Evolutionary conservation across 768 basidiomycete species (phyloP).

Genomic region (Suillus subalutaceus): DNA sequence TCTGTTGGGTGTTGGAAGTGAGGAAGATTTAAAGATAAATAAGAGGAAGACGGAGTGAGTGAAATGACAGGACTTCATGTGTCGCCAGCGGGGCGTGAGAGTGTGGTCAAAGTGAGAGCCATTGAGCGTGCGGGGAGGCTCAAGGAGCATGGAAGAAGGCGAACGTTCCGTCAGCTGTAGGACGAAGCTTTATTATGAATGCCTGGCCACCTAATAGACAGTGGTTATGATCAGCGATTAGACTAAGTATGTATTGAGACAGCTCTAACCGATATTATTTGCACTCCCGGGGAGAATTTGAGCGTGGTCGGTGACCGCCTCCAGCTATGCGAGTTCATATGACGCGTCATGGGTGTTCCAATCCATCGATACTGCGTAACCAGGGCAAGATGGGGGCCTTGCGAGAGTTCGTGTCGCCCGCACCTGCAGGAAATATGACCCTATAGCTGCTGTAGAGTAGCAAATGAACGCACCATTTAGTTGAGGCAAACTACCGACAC

Average conservation of each 20-base stretch:
- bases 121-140: slow-evolving; percentile 49
- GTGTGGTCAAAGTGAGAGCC: slow-evolving; percentile 21
- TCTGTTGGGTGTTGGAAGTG: slow-evolving; percentile 19
- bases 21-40: background rate
- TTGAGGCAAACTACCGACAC: slow-evolving; percentile 39
- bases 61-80: slow-evolving; percentile 28
- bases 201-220: slow-evolving; percentile 47
- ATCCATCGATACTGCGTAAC: slow-evolving; percentile 48
- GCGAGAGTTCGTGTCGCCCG: slow-evolving; percentile 58
- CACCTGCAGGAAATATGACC: slow-evolving; percentile 33
- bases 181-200: slow-evolving; percentile 53
- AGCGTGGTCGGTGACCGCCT: slow-evolving; percentile 50
- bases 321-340: slow-evolving; percentile 45
- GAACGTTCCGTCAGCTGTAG: slow-evolving; percentile 50
- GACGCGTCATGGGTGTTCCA: slow-evolving; percentile 49
- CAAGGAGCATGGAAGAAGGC: slow-evolving; percentile 49
- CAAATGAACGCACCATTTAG: slow-evolving; percentile 28
- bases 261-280: slow-evolving; percentile 28
- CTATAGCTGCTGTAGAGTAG: background rate
- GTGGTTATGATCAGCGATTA: background rate
- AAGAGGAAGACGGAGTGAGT: background rate
- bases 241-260: background rate
- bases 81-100: slow-evolving; percentile 29
- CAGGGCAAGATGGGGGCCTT: slow-evolving; percentile 68
- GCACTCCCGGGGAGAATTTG: slow-evolving; percentile 52